Conservation (phyloP, 1,284 basidiomycete genomes). For the Ustilago vetiveriae region DNA sequence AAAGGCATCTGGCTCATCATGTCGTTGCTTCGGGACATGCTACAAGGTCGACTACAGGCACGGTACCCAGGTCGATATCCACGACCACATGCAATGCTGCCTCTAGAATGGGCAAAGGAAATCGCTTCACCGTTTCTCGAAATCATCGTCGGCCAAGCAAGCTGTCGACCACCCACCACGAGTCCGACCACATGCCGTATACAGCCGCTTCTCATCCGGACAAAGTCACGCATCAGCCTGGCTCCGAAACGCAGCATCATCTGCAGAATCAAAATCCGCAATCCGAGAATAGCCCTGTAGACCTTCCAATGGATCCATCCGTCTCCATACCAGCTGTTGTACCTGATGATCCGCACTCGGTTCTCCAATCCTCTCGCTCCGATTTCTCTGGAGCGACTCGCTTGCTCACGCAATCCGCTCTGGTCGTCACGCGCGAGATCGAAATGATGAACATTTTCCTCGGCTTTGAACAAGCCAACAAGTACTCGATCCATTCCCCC, state of each 20-base stretch:
- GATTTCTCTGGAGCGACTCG: constrained; percentile 17
- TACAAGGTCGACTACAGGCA: not conserved
- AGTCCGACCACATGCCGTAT: not conserved
- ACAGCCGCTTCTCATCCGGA: not conserved
- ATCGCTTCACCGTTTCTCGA: constrained; percentile 10
- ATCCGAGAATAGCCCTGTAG: too few relatives aligned
- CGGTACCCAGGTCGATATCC: constrained; percentile 1
- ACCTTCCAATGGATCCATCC: constrained; percentile 32
- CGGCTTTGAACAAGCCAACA: constrained; percentile 57
- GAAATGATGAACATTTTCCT: constrained; percentile 60
- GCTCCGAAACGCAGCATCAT: not conserved
- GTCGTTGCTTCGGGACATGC: too few relatives aligned
- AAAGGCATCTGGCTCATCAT: constrained; percentile 11
- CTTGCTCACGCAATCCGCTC: constrained; percentile 46
- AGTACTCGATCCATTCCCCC: constrained; percentile 48
- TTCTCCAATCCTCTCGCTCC: constrained; percentile 23
- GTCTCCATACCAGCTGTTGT: constrained; percentile 26
- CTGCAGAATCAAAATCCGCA: too few relatives aligned
- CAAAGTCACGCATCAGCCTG: not conserved
- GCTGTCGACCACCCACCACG: not conserved
- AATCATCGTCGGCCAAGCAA: constrained; percentile 9
- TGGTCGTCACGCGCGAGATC: constrained; percentile 54
- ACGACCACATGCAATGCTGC: not conserved
- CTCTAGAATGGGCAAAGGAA: constrained; percentile 9
- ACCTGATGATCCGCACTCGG: constrained; percentile 30